Base-by-base conservation (phyloP, 192 early-diverging fungal genomes). In the Coemansia sp. region DNA sequence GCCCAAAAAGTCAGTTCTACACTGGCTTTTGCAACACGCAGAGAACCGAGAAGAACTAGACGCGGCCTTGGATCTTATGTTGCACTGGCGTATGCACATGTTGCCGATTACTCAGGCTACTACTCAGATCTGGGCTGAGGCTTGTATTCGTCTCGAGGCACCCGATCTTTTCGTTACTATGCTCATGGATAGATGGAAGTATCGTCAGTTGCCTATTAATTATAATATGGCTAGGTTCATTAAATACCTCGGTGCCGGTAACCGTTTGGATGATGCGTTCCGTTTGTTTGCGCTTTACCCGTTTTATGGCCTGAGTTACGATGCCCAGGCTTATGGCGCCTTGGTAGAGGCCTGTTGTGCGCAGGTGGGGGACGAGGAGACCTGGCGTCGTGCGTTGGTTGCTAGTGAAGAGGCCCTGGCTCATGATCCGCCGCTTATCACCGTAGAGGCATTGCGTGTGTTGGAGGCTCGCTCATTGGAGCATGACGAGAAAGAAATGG, bases 101-200 rank as follows among this genome's bases (percentile, higher is more conserved):
- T 15, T 56, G 10, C 66, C 80, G 15, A 76, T 82, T 42, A 77
- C 69, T 20, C 80, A 74, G 50, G 75, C 80, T 1, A 82, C 75
- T 45, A 69, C 80, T 44, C 68, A 77, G 11, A 39, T 74, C 27
- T 77, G 75, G 75, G 65, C 68, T 0, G 65, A 71, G 31, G 65
- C 80, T 13, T 82, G 80, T 32, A 64, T 77, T 1, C 13, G 75
- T 1, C 34, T 72, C 24, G 45, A 71, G n/a, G 44, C 62, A 5
- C 82, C 82, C 5, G 67, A 72, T 19, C 20, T 64, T 2, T 72
- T 74, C 34, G 45, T 79, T 10, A 48, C 17, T 2, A 67, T 84
- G 67, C 38, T 84, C 1, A 51, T 78, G 65, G 82, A 84, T 44
- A 44, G 77, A 5, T 84, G 82, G 82, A 78, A 67, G 67, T 84